These are phyloP conservation scores for Toxoplasma gondii DNA, from an alignment of 169 alveolate species.

Conservation along the genomic window DNA sequence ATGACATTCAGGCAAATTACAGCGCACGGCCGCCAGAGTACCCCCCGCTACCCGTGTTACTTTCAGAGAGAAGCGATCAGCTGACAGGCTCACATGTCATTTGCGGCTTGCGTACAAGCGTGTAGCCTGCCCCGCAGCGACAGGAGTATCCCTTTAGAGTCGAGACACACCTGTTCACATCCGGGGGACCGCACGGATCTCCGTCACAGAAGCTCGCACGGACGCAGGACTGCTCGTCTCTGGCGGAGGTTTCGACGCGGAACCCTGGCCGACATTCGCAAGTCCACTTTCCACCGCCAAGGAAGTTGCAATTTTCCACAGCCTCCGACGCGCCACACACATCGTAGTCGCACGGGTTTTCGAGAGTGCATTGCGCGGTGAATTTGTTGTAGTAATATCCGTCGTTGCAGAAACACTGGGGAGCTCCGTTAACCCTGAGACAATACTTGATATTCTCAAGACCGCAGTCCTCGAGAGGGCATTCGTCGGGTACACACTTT, in stretches of 20 bases:
- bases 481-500: neutral
- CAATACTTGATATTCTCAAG: neutral
- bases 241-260: neutral
- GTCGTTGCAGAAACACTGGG: neutral
- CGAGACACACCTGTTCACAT: neutral
- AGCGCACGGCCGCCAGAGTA: too few species aligned
- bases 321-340: neutral
- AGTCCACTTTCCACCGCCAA: neutral
- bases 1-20: too few species aligned
- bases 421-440: neutral
- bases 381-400: neutral
- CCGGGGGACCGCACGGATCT: slow-evolving; percentile 31
- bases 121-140: slow-evolving; percentile 20
- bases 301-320: neutral
- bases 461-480: neutral
- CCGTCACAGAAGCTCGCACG: neutral
- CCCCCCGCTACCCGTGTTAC: too few species aligned
- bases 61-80: too few species aligned
- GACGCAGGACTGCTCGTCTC: neutral
- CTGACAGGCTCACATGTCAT: neutral
- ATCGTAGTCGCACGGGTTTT: slow-evolving; percentile 1
- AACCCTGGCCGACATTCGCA: neutral
- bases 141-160: neutral
- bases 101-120: neutral
- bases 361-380: neutral